Percentiles rank a stretch among this genome's conserved stretches.
Evolutionary conservation across 495 filamentous ascomycete species (phyloP).

Genomic region (Talaromyces liani): DNA sequence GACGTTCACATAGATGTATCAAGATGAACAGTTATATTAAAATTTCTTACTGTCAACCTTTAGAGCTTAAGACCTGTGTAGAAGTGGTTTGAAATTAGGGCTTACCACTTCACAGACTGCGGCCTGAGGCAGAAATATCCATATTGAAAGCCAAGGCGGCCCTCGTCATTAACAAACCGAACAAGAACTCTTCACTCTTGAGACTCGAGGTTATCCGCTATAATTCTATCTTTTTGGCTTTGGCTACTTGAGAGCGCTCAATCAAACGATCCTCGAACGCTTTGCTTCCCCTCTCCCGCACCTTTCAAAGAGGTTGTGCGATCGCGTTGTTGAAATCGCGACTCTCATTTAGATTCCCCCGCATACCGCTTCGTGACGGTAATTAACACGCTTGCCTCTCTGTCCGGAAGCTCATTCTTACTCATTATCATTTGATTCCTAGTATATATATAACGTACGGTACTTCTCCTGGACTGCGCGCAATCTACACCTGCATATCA

Average conservation of each 20-base stretch:
- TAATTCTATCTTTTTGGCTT: background rate
- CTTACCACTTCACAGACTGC: background rate
- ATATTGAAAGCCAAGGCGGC: background rate
- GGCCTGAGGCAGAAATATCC: background rate
- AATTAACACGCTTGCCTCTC: background rate
- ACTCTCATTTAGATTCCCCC: background rate
- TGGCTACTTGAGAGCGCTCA: background rate
- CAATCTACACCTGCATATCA: background rate
- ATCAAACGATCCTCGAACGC: background rate
- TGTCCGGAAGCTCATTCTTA: background rate
- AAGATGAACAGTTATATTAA: no score
- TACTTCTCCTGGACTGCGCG: background rate
- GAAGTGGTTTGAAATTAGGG: background rate
- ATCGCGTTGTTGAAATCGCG: background rate
- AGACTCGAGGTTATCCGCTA: background rate
- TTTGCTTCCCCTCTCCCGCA: background rate
- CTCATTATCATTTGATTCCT: background rate
- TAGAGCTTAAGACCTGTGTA: background rate
- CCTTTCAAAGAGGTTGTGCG: background rate
- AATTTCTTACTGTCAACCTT: no score
- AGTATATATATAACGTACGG: background rate
- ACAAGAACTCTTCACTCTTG: background rate
- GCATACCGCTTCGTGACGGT: background rate
- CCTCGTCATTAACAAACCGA: background rate
- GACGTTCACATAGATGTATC: no score